Base-by-base conservation (phyloP, 2,329 filamentous ascomycete genomes). In the Xylaria sp. region DNA sequence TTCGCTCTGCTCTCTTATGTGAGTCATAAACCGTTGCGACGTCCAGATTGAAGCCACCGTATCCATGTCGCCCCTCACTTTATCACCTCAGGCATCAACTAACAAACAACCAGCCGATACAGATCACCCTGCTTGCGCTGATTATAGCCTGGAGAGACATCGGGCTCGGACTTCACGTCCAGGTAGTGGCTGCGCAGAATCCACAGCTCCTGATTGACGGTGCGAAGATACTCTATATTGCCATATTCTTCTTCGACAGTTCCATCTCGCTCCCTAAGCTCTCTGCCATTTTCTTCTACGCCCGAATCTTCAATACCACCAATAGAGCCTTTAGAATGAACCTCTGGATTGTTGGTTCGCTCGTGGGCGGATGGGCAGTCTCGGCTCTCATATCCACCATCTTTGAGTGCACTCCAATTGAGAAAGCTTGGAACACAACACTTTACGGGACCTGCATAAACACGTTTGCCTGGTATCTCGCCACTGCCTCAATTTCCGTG, bases 231-330 rank as follows among this genome's bases (percentile, higher is more conserved):
- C 58, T 67, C n/a, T 67, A 59, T 45, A 53, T 67, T 40, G 56
- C 59, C 47, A 61, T 65, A 55, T 67, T 67, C 52, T 63, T 67
- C 33, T 67, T 64, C 57, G 61, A 67, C 23, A 56, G 46, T 47
- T 62, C 61, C 38, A 64, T 67, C 43, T 57, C 65, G 19, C 43
- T 67, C 45, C 65, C 61, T 11, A 67, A 67, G 51, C 45, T 67
- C 5, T 67, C 65, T 15, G 65, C 61, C 52, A 55, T 67, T 19
- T 65, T 60, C 54, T 65, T 65, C 58, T 64, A 67, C 58, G 58
- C 57, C 4, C 64, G 61, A 17, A 31, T 66, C 56, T 67, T 67
- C 19, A 35, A 45, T 11, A 51, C 65, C 51, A 62, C 51, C 51
- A 63, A 61, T 28, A 35, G 47, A 21, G 12, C 2, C 2, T 66